Percentiles rank a stretch among this genome's conserved stretches.
Evolutionary conservation across 2,329 filamentous ascomycete species (phyloP).

Genomic region (Pseudogymnoascus sp.): DNA sequence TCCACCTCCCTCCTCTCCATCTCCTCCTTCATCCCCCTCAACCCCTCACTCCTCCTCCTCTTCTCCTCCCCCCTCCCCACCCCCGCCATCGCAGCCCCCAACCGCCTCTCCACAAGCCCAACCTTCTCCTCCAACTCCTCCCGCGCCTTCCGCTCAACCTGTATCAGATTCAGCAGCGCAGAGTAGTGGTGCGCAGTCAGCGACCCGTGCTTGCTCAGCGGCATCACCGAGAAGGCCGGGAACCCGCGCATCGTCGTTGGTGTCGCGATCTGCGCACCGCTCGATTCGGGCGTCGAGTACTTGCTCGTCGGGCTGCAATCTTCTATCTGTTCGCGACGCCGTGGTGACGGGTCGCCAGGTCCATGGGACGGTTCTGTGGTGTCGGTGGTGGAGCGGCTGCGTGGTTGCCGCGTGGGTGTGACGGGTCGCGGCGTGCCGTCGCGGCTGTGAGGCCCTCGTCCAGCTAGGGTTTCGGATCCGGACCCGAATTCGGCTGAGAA

Average conservation of each 20-base stretch:
- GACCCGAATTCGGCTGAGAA: not conserved
- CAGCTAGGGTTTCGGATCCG: not conserved
- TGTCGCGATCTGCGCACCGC: not conserved
- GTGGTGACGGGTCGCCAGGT: not conserved
- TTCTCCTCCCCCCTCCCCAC: constrained; percentile 44
- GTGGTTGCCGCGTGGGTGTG: not conserved
- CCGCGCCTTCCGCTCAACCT: constrained; percentile 48
- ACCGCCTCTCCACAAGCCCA: constrained; percentile 18
- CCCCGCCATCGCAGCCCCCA: constrained; percentile 35
- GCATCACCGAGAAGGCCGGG: constrained; percentile 22
- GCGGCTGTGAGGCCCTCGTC: not conserved
- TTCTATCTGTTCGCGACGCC: not conserved
- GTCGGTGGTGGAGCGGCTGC: not conserved
- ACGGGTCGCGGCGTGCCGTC: not conserved
- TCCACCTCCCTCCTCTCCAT: constrained; percentile 1
- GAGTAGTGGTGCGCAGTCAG: constrained; percentile 39
- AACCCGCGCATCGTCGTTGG: constrained; percentile 22
- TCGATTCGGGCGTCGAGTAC: not conserved
- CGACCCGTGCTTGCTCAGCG: constrained; percentile 20
- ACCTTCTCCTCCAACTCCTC: constrained; percentile 48
- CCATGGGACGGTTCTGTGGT: not conserved
- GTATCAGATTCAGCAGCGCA: constrained; percentile 42
- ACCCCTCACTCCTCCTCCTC: constrained; percentile 35
- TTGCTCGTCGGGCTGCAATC: not conserved
- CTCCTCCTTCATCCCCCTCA: constrained; percentile 32